A percentile compares a stretch with the other conserved stretches of the same genome.
Conservation (phyloP, 768 basidiomycete genomes). For the Cyathus striatus region DNA sequence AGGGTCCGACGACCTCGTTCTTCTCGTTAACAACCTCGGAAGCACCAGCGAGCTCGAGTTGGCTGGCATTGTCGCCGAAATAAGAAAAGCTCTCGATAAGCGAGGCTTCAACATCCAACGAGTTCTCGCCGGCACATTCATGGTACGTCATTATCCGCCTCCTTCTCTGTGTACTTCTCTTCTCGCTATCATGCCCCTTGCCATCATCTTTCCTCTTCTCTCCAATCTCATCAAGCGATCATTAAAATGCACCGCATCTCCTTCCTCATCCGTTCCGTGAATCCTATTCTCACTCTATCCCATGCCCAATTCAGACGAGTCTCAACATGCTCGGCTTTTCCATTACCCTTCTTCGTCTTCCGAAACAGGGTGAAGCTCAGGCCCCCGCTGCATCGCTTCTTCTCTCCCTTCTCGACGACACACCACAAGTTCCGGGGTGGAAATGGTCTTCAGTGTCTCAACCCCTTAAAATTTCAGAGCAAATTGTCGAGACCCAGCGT, state of each 20-base stretch:
- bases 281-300: neutral
- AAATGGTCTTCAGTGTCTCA: conserved; percentile 58
- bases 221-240: too few species aligned
- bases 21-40: conserved; percentile 86
- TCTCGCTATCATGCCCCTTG: too few species aligned
- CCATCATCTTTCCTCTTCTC: too few species aligned
- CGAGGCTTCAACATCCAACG: conserved; percentile 55
- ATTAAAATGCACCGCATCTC: too few species aligned
- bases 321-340: conserved; percentile 94
- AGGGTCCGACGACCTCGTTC: conserved; percentile 65
- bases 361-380: conserved; percentile 33
- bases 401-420: conserved; percentile 67
- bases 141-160: conserved; percentile 60
- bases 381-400: conserved; percentile 36
- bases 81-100: conserved; percentile 46
- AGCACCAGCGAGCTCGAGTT: conserved; percentile 83
- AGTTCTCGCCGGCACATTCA: conserved; percentile 76
- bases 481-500: neutral
- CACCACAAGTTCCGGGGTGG: conserved; percentile 76
- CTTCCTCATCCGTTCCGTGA: too few species aligned
- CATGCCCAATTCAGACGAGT: conserved; percentile 51
- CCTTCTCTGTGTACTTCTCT: neutral
- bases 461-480: conserved; percentile 19
- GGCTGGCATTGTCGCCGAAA: conserved; percentile 60
- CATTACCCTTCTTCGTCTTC: conserved; percentile 74